Conservation (phyloP, 805 yeast species). For the Zygoascus bituminiphila region DNA sequence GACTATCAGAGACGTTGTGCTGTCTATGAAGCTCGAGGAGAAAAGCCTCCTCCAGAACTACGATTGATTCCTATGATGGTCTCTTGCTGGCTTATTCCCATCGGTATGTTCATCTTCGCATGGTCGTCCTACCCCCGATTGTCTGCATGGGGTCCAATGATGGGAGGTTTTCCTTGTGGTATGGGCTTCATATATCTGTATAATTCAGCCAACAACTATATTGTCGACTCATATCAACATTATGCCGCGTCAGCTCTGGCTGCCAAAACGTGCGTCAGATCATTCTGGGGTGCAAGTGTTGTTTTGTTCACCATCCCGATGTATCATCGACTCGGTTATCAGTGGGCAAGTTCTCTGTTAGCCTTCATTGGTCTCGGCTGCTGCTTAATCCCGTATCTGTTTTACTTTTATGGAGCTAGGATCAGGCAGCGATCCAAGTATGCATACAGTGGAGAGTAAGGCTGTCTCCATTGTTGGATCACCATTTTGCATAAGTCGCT, state of each 20-base stretch:
- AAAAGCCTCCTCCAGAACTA: constrained; percentile 46
- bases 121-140: constrained; percentile 46
- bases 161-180: constrained; percentile 37
- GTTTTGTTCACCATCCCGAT: constrained; percentile 56
- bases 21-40: constrained; percentile 37
- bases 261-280: constrained; percentile 58
- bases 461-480: too few species aligned
- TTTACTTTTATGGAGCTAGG: constrained; percentile 43
- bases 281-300: constrained; percentile 58
- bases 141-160: constrained; percentile 46
- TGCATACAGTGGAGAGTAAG: constrained; percentile 44
- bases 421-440: constrained; percentile 45
- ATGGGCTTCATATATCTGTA: constrained; percentile 39
- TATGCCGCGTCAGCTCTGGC: constrained; percentile 63
- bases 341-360: constrained; percentile 50
- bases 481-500: too few species aligned
- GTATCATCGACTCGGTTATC: constrained; percentile 46
- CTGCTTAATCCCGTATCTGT: constrained; percentile 49
- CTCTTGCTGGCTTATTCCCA: constrained; percentile 43
- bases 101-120: constrained; percentile 51
- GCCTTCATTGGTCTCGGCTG: constrained; percentile 43
- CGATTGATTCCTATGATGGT: constrained; percentile 53
- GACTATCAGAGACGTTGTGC: constrained; percentile 38
- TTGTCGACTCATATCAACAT: constrained; percentile 49
- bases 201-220: constrained; percentile 55